phyloP scores from a whole-genome alignment of 2,329 filamentous ascomycete genomes.

The Pyricularia grisea region DNA sequence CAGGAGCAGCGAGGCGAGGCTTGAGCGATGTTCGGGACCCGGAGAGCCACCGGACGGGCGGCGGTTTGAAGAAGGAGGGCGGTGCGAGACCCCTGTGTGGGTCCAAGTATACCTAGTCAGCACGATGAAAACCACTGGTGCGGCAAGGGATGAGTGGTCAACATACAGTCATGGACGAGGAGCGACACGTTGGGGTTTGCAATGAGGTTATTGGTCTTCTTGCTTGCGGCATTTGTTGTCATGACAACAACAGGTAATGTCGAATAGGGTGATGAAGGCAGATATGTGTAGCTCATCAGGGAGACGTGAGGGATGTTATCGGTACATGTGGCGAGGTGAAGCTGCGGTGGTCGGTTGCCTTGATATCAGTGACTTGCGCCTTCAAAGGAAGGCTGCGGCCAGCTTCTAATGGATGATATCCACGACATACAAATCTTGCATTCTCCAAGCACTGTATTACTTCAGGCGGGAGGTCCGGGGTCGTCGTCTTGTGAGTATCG shows the following conservation, averaged over 20 bases:
- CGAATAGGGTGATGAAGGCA: conserved; percentile 65
- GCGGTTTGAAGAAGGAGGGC: conserved; percentile 64
- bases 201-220: conserved; percentile 73
- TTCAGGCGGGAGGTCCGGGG: conserved; percentile 66
- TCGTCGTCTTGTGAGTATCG: conserved; percentile 60
- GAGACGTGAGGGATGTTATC: conserved; percentile 82
- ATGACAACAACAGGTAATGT: conserved; percentile 80
- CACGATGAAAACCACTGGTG: neutral
- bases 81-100: conserved; percentile 70
- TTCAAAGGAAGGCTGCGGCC: conserved; percentile 1
- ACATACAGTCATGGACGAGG: conserved; percentile 82
- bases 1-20: conserved; percentile 72
- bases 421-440: conserved; percentile 70
- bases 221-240: conserved; percentile 75
- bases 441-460: conserved; percentile 89
- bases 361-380: neutral
- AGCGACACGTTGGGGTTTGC: conserved; percentile 82
- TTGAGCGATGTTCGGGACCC: conserved; percentile 55
- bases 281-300: conserved; percentile 98
- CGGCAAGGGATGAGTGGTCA: neutral
- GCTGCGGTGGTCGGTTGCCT: conserved; percentile 36
- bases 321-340: conserved; percentile 88
- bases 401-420: conserved; percentile 3
- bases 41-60: conserved; percentile 50
- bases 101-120: neutral